These are phyloP conservation scores for Solanum gandarillasii DNA, from an alignment of 257 asterid genomes.

Conservation along the genomic window DNA sequence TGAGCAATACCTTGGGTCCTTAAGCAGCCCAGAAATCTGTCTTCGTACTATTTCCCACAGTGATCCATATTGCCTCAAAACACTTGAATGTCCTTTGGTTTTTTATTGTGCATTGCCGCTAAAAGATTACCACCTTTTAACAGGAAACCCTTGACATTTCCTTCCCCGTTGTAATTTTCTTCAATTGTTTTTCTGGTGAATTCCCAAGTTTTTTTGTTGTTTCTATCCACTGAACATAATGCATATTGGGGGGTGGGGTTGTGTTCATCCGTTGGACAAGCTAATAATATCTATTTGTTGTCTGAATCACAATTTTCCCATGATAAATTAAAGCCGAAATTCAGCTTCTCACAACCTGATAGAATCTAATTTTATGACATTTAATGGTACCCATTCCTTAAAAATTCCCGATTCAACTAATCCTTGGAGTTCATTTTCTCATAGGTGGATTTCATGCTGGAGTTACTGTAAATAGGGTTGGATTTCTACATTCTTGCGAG, in stretches of 20 bases:
- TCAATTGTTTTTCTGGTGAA: not conserved
- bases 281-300: not conserved
- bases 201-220: not conserved
- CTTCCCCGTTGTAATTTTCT: not conserved
- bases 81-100: not conserved
- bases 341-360: not conserved
- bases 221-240: not conserved
- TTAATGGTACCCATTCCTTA: not conserved
- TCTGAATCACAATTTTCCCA: not conserved
- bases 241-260: too few relatives aligned
- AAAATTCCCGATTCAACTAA: not conserved
- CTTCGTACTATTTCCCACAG: not conserved
- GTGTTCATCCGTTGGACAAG: not conserved
- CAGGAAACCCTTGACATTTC: not conserved
- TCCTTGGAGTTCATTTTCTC: not conserved
- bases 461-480: not conserved
- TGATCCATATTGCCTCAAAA: not conserved
- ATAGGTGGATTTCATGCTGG: not conserved
- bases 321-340: not conserved
- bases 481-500: not conserved
- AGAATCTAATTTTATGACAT: not conserved
- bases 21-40: not conserved
- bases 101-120: not conserved
- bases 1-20: not conserved
- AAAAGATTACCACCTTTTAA: not conserved